Evolutionary conservation across 2,329 filamentous ascomycete species (phyloP).

Genomic region (Alternaria sp.): DNA sequence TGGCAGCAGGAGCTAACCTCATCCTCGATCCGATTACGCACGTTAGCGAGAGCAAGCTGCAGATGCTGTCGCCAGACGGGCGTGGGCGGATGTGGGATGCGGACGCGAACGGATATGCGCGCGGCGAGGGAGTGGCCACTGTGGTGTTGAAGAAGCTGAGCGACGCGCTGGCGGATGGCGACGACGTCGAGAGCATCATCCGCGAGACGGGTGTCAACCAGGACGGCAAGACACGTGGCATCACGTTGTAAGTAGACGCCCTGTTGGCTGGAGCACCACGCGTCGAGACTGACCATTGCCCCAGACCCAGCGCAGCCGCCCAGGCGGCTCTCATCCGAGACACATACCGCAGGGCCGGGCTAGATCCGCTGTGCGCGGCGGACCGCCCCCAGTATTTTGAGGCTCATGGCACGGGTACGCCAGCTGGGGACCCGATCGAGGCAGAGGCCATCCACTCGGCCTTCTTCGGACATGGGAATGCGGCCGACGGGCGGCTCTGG

Average conservation of each 20-base stretch:
- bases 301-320: constrained; percentile 55
- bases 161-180: constrained; percentile 59
- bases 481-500: background rate
- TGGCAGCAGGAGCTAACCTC: too few relatives aligned
- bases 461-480: constrained; percentile 16
- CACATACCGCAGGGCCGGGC: constrained; percentile 50
- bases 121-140: constrained; percentile 62
- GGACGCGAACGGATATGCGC: constrained; percentile 59
- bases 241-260: constrained; percentile 37
- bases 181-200: constrained; percentile 56
- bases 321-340: constrained; percentile 46
- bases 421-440: constrained; percentile 4
- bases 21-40: too few relatives aligned
- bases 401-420: constrained; percentile 9
- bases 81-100: constrained; percentile 44
- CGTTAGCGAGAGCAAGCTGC: too few relatives aligned
- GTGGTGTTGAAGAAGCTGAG: constrained; percentile 62
- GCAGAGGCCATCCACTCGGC: constrained; percentile 15
- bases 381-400: constrained; percentile 43
- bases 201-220: constrained; percentile 49
- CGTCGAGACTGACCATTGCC: too few relatives aligned
- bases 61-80: too few relatives aligned
- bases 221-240: constrained; percentile 52
- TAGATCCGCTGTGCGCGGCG: constrained; percentile 34
- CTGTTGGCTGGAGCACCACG: too few relatives aligned